Conservation (phyloP, 2,329 filamentous ascomycete genomes). For the Metarhizium sp. region DNA sequence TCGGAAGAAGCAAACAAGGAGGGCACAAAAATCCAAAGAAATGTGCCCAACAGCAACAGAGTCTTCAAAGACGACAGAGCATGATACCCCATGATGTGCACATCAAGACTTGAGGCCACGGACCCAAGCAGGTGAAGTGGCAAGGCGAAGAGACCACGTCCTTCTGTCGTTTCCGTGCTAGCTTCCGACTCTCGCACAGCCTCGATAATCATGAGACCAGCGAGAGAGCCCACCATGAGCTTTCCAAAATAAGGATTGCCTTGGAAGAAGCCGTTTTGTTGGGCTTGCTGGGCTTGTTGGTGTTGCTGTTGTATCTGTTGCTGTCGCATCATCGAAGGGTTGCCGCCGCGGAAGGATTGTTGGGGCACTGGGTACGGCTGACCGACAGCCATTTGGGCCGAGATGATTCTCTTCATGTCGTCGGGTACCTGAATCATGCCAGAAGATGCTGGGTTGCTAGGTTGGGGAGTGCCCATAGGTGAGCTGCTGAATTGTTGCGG, state of each 20-base stretch:
- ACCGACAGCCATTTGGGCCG: conserved; percentile 44
- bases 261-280: conserved; percentile 44
- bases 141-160: conserved; percentile 57
- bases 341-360: conserved; percentile 35
- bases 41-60: conserved; percentile 39
- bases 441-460: conserved; percentile 30
- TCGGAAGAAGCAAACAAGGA: conserved; percentile 35
- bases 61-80: conserved; percentile 44
- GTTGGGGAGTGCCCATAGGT: conserved; percentile 30
- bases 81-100: conserved; percentile 46
- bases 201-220: conserved; percentile 85
- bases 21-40: conserved; percentile 47
- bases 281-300: conserved; percentile 36
- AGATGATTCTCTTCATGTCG: conserved; percentile 53
- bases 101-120: conserved; percentile 36
- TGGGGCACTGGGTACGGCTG: conserved; percentile 42
- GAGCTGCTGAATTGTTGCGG: conserved; percentile 38
- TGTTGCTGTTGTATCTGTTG: conserved; percentile 46
- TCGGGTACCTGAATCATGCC: conserved; percentile 60
- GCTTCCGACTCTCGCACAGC: conserved; percentile 60
- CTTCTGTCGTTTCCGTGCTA: conserved; percentile 52
- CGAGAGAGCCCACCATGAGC: conserved; percentile 86
- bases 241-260: conserved; percentile 55
- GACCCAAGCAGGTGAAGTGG: conserved; percentile 49
- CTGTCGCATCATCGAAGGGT: conserved; percentile 39